Percentiles rank a stretch among this genome's conserved stretches.
Conservation (phyloP, 1,284 basidiomycete genomes). For the Vanrija sp. region DNA sequence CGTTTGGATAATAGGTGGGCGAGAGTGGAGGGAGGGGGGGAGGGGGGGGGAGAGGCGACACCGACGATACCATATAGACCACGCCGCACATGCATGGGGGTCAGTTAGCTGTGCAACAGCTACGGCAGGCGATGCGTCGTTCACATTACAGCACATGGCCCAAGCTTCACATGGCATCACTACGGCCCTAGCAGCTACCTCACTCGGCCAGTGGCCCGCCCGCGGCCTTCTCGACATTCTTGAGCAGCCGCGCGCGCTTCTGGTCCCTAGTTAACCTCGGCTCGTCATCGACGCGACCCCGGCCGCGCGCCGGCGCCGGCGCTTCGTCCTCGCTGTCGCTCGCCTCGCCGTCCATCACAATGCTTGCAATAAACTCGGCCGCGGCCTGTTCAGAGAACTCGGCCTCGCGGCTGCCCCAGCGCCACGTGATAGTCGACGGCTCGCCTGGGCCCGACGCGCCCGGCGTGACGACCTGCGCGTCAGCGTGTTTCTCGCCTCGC, state of each 20-base stretch:
- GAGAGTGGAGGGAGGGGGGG: no score
- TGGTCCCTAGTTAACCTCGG: constrained; percentile 7
- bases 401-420: constrained; percentile 45
- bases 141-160: no score
- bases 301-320: no score
- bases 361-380: constrained; percentile 36
- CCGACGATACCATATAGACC: no score
- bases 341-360: constrained; percentile 9
- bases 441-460: neutral
- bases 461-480: neutral
- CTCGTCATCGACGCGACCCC: constrained; percentile 16
- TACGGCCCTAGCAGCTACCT: no score
- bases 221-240: constrained; percentile 37
- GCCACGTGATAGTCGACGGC: constrained; percentile 28
- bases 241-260: constrained; percentile 27
- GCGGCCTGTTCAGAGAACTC: constrained; percentile 46
- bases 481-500: neutral
- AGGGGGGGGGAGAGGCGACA: no score
- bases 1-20: constrained; percentile 5
- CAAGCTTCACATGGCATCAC: no score
- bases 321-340: constrained; percentile 20
- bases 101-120: no score
- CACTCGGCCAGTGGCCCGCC: constrained; percentile 27
- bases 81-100: no score
- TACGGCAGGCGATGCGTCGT: no score